These are phyloP conservation scores for Candida peoriensis DNA, from an alignment of 805 yeast species.

Conservation along the genomic window DNA sequence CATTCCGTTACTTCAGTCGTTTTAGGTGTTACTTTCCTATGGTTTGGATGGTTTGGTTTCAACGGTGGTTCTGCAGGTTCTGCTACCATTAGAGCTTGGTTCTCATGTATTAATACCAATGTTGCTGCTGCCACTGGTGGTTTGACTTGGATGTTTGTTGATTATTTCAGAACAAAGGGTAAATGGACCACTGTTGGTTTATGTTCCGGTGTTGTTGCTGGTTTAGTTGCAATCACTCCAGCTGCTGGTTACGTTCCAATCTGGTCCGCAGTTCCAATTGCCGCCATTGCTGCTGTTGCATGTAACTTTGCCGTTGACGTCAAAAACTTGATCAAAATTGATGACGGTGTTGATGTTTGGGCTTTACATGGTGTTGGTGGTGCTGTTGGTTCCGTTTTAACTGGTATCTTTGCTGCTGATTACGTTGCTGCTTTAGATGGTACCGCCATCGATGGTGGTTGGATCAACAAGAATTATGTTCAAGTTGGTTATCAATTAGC, in stretches of 20 bases:
- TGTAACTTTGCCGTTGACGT: constrained; percentile 86
- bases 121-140: constrained; percentile 93
- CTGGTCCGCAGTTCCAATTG: constrained; percentile 82
- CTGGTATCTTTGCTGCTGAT: constrained; percentile 91
- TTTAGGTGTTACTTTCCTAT: constrained; percentile 86
- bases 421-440: constrained; percentile 85
- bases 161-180: constrained; percentile 72
- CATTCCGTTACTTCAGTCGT: constrained; percentile 90
- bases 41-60: constrained; percentile 99
- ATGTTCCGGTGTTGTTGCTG: constrained; percentile 91
- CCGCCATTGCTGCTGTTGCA: constrained; percentile 66
- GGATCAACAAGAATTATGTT: constrained; percentile 76
- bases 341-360: constrained; percentile 94
- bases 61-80: constrained; percentile 98
- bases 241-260: constrained; percentile 96
- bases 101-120: constrained; percentile 90
- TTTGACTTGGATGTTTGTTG: constrained; percentile 89
- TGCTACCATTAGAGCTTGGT: constrained; percentile 89
- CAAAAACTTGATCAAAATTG: constrained; percentile 67
- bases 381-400: constrained; percentile 71
- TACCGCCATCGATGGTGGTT: constrained; percentile 71
- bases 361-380: constrained; percentile 96
- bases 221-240: constrained; percentile 93
- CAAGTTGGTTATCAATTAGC: constrained; percentile 91
- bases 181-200: constrained; percentile 93